Conservation (phyloP, 2,329 filamentous ascomycete species). For the Epichloe sp. region DNA sequence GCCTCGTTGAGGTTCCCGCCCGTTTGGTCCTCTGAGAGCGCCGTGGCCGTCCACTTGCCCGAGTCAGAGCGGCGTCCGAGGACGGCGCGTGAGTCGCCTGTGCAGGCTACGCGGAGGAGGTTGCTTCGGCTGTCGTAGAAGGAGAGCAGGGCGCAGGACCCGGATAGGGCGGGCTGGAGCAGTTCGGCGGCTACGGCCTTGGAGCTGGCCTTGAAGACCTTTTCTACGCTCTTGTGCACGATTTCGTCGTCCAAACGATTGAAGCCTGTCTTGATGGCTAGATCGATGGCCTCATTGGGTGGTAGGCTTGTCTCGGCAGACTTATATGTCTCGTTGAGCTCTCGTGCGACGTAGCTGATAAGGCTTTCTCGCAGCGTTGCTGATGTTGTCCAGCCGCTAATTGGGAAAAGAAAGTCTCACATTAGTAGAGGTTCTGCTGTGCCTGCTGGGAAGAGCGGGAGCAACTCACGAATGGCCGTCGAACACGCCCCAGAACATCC, state of each 20-base stretch:
- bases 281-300: constrained; percentile 67
- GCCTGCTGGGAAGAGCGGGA: not conserved
- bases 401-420: not conserved
- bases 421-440: not conserved
- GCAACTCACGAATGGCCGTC: constrained; percentile 77
- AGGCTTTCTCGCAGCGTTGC: constrained; percentile 87
- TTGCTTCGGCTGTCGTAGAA: constrained; percentile 89
- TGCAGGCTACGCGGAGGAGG: constrained; percentile 84
- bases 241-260: constrained; percentile 85
- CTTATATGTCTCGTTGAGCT: constrained; percentile 87
- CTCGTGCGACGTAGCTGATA: constrained; percentile 83
- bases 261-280: constrained; percentile 88
- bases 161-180: constrained; percentile 82
- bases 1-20: constrained; percentile 78
- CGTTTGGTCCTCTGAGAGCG: constrained; percentile 87
- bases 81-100: constrained; percentile 90
- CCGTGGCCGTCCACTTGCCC: constrained; percentile 86
- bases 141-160: constrained; percentile 90
- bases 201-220: constrained; percentile 77
- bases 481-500: constrained; percentile 99
- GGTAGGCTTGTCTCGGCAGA: constrained; percentile 51
- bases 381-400: constrained; percentile 91
- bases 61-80: constrained; percentile 64
- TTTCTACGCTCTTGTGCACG: constrained; percentile 81
- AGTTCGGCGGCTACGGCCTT: constrained; percentile 86